Base-by-base conservation (phyloP, 208 protist species). In the Trypanosoma scelopori region DNA sequence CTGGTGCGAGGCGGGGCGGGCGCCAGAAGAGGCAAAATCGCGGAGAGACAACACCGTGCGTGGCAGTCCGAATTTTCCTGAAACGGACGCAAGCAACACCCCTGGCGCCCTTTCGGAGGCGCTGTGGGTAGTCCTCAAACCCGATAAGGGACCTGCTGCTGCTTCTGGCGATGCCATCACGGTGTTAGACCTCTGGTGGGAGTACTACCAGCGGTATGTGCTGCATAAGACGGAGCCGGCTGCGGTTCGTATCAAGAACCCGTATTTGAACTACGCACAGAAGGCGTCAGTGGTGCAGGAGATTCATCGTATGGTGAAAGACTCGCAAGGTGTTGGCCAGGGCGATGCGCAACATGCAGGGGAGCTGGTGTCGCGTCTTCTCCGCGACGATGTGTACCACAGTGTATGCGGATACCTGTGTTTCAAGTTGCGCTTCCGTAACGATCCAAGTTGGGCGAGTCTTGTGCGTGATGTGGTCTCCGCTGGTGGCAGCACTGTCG, bases 141-240 rank as follows among this genome's bases (percentile, higher is more conserved):
- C 84, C n/a, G 49, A 57, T 30, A 23, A 41, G 12, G 37, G 62
- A 51, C 22, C 70, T 3, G 5, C 56, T 9, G 18, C 67, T 0
- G 5, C 56, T 9, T 12, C 67, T 0, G 55, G 47, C 27, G 60
- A 22, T 37, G 15, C 1, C 11, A 70, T 88, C 23, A 81, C 75
- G 1, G 79, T 89, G 47, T 56, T 89, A 28, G 83, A 92, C 51
- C 55, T 89, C 18, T 92, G 86, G 86, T 87, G 74, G 74, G 76
- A 80, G 57, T 92, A 78, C 73, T 87, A 87, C 55, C 57, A 83
- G 18, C 27, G 53, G 13, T 92, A 81, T 70, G 32, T 82, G 9
- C 20, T 89, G 7, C 66, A 81, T 58, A 92, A 92, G 67, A 92
- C 86, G 30, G 74, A 85, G 59, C 86, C 86, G 20, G 69, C 37